Evolutionary conservation across 176 grass and related monocot species (phyloP).

Genomic region (Melocanna baccifera): DNA sequence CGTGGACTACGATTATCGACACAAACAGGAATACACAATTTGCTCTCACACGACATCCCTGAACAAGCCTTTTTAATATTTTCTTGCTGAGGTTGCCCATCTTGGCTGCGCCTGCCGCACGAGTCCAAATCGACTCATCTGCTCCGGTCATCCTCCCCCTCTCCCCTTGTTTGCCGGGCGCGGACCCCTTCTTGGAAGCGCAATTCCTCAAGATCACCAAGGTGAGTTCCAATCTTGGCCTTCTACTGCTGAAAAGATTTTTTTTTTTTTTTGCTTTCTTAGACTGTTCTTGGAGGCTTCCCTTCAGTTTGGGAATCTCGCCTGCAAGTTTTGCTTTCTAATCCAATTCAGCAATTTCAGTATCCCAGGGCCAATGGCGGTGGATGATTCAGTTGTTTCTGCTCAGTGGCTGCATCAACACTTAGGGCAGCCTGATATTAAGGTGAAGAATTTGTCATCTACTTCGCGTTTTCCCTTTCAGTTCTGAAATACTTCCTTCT

Average conservation of each 20-base stretch:
- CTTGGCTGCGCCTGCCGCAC: neutral
- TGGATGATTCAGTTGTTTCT: slow-evolving; percentile 64
- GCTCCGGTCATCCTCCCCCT: neutral
- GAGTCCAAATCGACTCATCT: slow-evolving; percentile 27
- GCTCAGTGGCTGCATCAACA: slow-evolving; percentile 70
- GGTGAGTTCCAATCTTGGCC: slow-evolving; percentile 3
- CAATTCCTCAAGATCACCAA: neutral
- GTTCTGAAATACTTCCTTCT: neutral
- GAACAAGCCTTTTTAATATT: neutral
- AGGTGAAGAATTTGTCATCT: slow-evolving; percentile 33
- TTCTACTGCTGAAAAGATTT: neutral
- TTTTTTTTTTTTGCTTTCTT: neutral
- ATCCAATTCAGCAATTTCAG: slow-evolving; percentile 19
- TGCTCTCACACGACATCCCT: neutral
- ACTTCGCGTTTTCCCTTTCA: neutral
- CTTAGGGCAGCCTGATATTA: slow-evolving; percentile 59
- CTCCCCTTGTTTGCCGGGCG: neutral
- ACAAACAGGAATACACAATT: neutral
- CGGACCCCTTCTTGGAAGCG: neutral
- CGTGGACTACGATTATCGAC: neutral
- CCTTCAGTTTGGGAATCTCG: slow-evolving; percentile 4
- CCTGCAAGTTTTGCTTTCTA: neutral
- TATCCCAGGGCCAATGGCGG: slow-evolving; percentile 44
- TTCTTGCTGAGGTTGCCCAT: neutral
- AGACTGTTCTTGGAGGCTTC: neutral